These are phyloP conservation scores for Aspergillus homomorphus DNA, from an alignment of 495 filamentous ascomycete species.

Conservation along the genomic window DNA sequence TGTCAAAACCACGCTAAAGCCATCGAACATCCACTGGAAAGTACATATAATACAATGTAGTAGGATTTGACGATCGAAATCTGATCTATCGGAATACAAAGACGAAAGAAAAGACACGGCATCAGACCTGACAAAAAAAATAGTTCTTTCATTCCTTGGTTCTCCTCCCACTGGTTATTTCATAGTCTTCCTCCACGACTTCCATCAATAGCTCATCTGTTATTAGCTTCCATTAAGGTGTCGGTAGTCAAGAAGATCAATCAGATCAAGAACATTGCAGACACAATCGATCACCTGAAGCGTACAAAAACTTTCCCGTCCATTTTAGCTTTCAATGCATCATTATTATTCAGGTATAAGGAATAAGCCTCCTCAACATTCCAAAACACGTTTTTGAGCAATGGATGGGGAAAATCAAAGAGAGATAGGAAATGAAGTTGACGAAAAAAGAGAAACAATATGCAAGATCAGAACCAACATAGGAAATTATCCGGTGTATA, in stretches of 20 bases:
- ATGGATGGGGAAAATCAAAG: conserved; percentile 8
- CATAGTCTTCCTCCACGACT: background rate
- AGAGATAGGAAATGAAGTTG: conserved; percentile 5
- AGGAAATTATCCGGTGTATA: conserved; percentile 26
- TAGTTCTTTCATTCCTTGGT: background rate
- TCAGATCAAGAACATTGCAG: conserved; percentile 16
- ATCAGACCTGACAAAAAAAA: background rate
- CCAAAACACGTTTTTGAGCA: conserved; percentile 3
- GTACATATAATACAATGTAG: background rate
- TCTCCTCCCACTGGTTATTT: background rate
- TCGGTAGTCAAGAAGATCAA: conserved; percentile 19
- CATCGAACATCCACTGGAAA: background rate
- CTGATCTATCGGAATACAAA: background rate
- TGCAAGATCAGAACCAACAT: conserved; percentile 17
- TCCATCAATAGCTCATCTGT: background rate
- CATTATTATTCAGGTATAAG: conserved; percentile 19
- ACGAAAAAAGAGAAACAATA: conserved; percentile 11
- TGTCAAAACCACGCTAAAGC: conserved; percentile 2
- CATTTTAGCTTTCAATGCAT: conserved; percentile 17
- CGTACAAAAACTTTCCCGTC: conserved; percentile 16
- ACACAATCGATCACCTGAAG: conserved; percentile 11
- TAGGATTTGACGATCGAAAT: background rate
- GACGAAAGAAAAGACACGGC: background rate
- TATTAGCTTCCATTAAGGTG: background rate
- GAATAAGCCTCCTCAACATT: conserved; percentile 13